Conservation (phyloP, 2,329 filamentous ascomycete species). For the Elsinoe fawcettii region DNA sequence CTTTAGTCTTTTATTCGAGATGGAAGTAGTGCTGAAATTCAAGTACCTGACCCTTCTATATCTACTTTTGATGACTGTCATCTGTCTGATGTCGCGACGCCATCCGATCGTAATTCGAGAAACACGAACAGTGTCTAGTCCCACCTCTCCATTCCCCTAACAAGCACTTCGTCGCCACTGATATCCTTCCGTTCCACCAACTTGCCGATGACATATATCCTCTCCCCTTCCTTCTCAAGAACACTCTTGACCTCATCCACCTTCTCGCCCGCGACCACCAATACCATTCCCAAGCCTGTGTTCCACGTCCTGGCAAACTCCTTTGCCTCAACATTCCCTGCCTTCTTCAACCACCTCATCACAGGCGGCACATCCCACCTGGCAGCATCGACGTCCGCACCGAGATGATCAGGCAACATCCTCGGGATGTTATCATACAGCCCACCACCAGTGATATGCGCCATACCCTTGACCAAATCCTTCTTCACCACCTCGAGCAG, state of each 20-base stretch:
- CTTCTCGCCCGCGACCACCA: conserved; percentile 63
- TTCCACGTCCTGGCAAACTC: conserved; percentile 96
- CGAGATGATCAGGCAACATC: conserved; percentile 72
- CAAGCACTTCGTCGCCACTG: conserved; percentile 49
- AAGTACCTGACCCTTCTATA: background rate
- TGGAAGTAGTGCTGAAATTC: background rate
- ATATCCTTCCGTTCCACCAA: conserved; percentile 50
- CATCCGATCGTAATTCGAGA: too few relatives aligned
- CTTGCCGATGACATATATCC: conserved; percentile 66
- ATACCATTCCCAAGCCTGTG: conserved; percentile 87
- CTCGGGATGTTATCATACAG: conserved; percentile 89
- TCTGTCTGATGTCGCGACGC: background rate
- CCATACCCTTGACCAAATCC: conserved; percentile 75
- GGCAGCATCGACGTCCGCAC: conserved; percentile 70
- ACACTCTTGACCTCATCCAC: conserved; percentile 53
- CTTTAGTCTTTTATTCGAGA: background rate
- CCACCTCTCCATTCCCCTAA: conserved; percentile 52
- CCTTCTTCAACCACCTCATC: conserved; percentile 76
- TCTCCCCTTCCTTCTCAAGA: conserved; percentile 64
- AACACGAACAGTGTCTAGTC: conserved; percentile 23
- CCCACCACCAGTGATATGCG: conserved; percentile 94
- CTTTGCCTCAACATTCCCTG: conserved; percentile 58
- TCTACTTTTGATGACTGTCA: conserved; percentile 5
- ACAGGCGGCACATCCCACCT: conserved; percentile 70
- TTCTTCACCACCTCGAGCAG: conserved; percentile 54